These are phyloP conservation scores for Hericium coralloides DNA, from an alignment of 768 basidiomycete genomes.

Conservation along the genomic window DNA sequence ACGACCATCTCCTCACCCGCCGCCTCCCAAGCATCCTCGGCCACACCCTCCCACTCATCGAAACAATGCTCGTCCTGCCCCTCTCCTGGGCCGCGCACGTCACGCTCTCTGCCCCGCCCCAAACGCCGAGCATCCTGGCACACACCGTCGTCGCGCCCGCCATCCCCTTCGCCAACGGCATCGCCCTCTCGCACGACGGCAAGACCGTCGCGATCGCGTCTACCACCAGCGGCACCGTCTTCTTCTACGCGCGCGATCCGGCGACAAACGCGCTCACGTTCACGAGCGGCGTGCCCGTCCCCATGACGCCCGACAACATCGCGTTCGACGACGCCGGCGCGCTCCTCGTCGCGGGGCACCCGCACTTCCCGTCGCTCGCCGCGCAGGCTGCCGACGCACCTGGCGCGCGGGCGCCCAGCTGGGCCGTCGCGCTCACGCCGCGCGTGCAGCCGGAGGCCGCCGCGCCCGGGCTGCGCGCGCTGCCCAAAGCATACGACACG, in stretches of 20 bases:
- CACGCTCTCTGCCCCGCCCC: slow-evolving; percentile 23
- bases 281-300: slow-evolving; percentile 34
- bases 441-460: slow-evolving; percentile 10
- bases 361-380: slow-evolving; percentile 47
- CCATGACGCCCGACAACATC: slow-evolving; percentile 58
- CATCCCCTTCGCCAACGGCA: slow-evolving; percentile 61
- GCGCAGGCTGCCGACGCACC: slow-evolving; percentile 36
- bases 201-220: slow-evolving; percentile 49
- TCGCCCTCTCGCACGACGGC: slow-evolving; percentile 45
- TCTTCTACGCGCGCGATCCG: slow-evolving; percentile 42
- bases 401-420: slow-evolving; percentile 39
- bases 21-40: slow-evolving; percentile 45
- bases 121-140: slow-evolving; percentile 17
- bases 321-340: slow-evolving; percentile 37
- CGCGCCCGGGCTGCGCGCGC: no score
- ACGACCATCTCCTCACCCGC: slow-evolving; percentile 64
- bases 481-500: no score
- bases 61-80: slow-evolving; percentile 49
- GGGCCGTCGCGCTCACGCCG: slow-evolving; percentile 44
- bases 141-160: slow-evolving; percentile 36
- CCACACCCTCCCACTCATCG: slow-evolving; percentile 40
- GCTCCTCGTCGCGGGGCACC: slow-evolving; percentile 58
- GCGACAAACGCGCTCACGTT: slow-evolving; percentile 34
- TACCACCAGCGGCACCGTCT: slow-evolving; percentile 37
- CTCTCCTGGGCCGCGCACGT: slow-evolving; percentile 53